Evolutionary conservation across 805 yeast genomes (phyloP), one percentile per base, ranked within the genome.

Genomic region (Lachancea lanzarotensis): DNA sequence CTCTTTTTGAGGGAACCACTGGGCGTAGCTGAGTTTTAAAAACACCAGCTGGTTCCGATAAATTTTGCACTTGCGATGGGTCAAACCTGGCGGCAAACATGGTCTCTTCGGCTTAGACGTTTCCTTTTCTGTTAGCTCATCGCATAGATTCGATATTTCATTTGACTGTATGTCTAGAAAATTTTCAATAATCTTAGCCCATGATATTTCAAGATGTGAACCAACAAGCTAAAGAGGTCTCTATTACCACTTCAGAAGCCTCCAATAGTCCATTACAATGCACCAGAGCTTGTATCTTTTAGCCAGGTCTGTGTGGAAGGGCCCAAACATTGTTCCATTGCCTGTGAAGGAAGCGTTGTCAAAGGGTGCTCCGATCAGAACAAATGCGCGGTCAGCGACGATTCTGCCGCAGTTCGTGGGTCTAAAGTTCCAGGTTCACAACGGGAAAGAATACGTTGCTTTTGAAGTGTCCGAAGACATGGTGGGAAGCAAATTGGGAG

Each of bases 401-500:
- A 86, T 93, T 44, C 70, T 93, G 40, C 98, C 98, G 17, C 95
- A 88, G 62, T 91, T 93, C 67, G 96, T 93, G 29, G 98, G 98
- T 3, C 72, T 93, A 45, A 84, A 81, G 56, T 93, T 93, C 66
- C 95, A 93, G 66, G 86, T 93, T 30, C 98, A 93, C 68, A 93
- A 93, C 67, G 98, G 98, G 25, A 86, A 84, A 61, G 95, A 88
- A 55, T 93, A 90, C 61, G 95, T 89, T 33, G 87, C 88, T 42
- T 75, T 93, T 43, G 87, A 82, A 52, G 77, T 93, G 25, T 78
- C 84, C 8, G 97, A 93, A 62, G 93, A 93, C 56, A 93, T 93
- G 98, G 96, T 93, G 48, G 98, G 98, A 16, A 78, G 82, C 54
- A 93, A 91, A 63, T 70, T 93, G 45, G 98, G 98, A 1, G 97